phyloP scores from a whole-genome alignment of 2,329 filamentous ascomycete genomes.

The Drechslerella coelobrocha region DNA sequence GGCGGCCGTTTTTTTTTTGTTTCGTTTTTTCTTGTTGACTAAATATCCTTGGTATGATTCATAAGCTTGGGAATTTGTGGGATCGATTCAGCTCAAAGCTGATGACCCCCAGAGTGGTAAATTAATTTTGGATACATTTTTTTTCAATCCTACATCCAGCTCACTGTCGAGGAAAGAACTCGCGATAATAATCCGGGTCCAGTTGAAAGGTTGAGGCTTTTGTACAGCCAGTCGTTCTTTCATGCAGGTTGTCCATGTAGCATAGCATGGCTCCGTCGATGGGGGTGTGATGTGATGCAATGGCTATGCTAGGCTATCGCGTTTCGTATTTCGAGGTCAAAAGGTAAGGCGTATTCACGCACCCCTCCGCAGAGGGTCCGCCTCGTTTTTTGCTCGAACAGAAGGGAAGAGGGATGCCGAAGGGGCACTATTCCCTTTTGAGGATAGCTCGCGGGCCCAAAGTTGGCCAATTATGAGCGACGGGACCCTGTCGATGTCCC shows the following conservation, averaged over 20 bases:
- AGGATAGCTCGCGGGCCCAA: conserved; percentile 2
- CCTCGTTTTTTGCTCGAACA: conserved; percentile 41
- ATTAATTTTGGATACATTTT: background rate
- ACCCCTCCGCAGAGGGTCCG: conserved; percentile 38
- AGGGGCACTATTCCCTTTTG: conserved; percentile 38
- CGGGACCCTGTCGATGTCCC: conserved; percentile 34
- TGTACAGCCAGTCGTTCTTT: background rate
- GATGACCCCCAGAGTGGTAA: background rate
- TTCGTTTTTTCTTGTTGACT: conserved; percentile 3
- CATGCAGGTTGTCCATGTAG: background rate
- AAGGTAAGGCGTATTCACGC: conserved; percentile 39
- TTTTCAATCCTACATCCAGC: background rate
- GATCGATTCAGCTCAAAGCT: conserved; percentile 1
- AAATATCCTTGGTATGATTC: conserved; percentile 9
- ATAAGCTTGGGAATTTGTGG: conserved; percentile 12
- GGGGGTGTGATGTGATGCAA: background rate
- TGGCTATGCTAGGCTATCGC: conserved; percentile 40
- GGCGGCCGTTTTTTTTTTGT: conserved; percentile 23
- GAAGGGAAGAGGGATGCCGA: conserved; percentile 8
- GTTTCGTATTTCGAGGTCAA: conserved; percentile 42
- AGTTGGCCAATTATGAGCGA: conserved; percentile 24
- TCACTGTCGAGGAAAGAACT: conserved; percentile 19
- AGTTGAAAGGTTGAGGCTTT: conserved; percentile 20
- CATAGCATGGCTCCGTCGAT: background rate
- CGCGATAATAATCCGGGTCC: conserved; percentile 48